phyloP scores from a whole-genome alignment of 805 yeast genomes.

The Candida germanica region DNA sequence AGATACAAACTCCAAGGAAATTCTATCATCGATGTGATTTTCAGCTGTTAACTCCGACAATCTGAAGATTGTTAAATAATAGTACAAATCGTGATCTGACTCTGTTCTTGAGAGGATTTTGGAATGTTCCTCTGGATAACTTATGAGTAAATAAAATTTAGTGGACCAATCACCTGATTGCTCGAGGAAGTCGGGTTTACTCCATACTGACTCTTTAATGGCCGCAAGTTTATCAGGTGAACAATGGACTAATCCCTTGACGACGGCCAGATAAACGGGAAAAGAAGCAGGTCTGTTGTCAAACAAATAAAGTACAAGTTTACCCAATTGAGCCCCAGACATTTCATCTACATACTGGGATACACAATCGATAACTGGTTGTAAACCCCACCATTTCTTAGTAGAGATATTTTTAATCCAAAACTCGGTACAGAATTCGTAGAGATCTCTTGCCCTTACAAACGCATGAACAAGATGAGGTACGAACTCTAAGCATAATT shows the following conservation, averaged over 20 bases:
- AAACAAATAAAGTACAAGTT: constrained; percentile 5
- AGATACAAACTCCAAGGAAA: constrained; percentile 12
- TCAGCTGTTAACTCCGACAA: constrained; percentile 41
- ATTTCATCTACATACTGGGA: constrained; percentile 41
- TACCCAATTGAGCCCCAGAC: constrained; percentile 43
- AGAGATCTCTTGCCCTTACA: constrained; percentile 56
- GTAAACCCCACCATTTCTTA: constrained; percentile 21
- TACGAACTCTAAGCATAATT: constrained; percentile 4
- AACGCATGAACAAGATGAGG: constrained; percentile 46
- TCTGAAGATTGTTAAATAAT: constrained; percentile 45
- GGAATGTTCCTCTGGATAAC: constrained; percentile 1
- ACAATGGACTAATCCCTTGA: constrained; percentile 42
- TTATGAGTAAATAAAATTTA: constrained; percentile 39
- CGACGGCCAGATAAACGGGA: constrained; percentile 14
- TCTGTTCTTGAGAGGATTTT: no score
- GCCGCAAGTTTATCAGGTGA: constrained; percentile 19
- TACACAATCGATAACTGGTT: constrained; percentile 29
- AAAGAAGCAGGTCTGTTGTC: neutral
- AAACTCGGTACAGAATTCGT: constrained; percentile 40
- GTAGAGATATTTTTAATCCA: constrained; percentile 37
- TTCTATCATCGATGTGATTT: neutral
- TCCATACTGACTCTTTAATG: constrained; percentile 6
- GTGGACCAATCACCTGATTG: constrained; percentile 41
- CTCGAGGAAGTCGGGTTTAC: neutral
- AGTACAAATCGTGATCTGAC: constrained; percentile 13